Evolutionary conservation across 1,139 yeast species (phyloP).

Genomic region (Neolecta irregularis): DNA sequence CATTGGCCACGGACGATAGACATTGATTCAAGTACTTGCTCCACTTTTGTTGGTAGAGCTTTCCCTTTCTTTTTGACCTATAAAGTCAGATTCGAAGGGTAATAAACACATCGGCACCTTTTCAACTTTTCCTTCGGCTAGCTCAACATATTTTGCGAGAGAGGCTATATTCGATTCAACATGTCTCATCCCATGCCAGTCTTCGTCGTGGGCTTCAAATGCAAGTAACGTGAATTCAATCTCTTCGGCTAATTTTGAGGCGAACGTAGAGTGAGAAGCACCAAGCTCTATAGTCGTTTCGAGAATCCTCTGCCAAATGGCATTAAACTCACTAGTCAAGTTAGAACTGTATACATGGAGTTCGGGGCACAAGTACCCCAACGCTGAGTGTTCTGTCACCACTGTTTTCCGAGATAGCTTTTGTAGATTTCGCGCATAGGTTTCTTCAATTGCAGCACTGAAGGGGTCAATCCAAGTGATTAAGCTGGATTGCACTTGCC

Average conservation of each 20-base stretch:
- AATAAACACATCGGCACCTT: no score
- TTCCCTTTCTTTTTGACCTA: slow-evolving; percentile 15
- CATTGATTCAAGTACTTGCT: slow-evolving; percentile 18
- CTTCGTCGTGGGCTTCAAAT: no score
- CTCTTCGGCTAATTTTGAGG: slow-evolving; percentile 7
- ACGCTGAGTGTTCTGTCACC: slow-evolving; percentile 1
- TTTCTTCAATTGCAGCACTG: slow-evolving; percentile 8
- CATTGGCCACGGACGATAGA: slow-evolving; percentile 32
- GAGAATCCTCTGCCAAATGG: slow-evolving; percentile 4
- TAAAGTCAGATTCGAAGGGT: no score
- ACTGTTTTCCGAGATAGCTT: slow-evolving; percentile 7
- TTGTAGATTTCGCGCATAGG: slow-evolving; percentile 6
- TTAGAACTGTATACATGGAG: no score
- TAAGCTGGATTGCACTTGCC: no score
- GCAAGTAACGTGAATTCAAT: no score
- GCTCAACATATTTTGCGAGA: slow-evolving; percentile 18
- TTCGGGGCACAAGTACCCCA: no score
- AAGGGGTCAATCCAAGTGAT: no score
- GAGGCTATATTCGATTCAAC: slow-evolving; percentile 20
- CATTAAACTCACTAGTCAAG: no score
- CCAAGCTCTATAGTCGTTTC: slow-evolving; percentile 3
- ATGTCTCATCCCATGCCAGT: slow-evolving; percentile 22
- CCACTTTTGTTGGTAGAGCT: slow-evolving; percentile 14
- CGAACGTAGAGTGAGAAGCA: slow-evolving; percentile 7
- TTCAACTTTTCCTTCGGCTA: slow-evolving; percentile 17